These are phyloP conservation scores for Ceraceosorus guamensis DNA, from an alignment of 1,284 basidiomycete species.

Conservation along the genomic window DNA sequence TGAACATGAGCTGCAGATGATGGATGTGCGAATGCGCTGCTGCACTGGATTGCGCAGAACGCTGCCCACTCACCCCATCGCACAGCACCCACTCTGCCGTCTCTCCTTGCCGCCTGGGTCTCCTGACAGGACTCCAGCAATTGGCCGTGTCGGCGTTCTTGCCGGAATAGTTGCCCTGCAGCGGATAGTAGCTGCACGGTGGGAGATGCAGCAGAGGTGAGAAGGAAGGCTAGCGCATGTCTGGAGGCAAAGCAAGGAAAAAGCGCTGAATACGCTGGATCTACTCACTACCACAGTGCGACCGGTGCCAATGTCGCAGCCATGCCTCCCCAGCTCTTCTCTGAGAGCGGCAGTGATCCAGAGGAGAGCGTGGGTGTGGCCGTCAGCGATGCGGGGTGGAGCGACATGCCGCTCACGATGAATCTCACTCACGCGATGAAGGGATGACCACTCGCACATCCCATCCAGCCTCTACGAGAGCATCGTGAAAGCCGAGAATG, in stretches of 20 bases:
- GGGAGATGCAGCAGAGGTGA: background rate
- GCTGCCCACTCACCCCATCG: constrained; percentile 32
- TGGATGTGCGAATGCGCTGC: background rate
- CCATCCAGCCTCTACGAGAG: constrained; percentile 29
- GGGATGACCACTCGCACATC: constrained; percentile 43
- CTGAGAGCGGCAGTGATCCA: no score
- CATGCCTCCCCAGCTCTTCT: constrained; percentile 37
- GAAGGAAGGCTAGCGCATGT: no score
- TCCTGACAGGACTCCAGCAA: constrained; percentile 35
- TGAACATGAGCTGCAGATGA: background rate
- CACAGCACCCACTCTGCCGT: constrained; percentile 43
- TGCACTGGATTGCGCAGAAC: background rate
- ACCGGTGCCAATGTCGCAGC: constrained; percentile 32
- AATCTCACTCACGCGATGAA: constrained; percentile 23
- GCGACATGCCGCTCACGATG: no score
- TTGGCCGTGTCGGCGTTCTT: constrained; percentile 18
- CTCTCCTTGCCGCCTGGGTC: constrained; percentile 35
- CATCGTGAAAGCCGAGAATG: constrained; percentile 35
- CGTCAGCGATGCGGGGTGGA: background rate
- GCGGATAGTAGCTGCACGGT: constrained; percentile 38
- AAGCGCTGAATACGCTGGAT: background rate
- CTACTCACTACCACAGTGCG: constrained; percentile 37
- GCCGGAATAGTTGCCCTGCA: constrained; percentile 29
- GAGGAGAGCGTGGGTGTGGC: background rate
- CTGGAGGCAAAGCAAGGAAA: no score